Percentiles rank a stretch among this genome's conserved stretches.
Evolutionary conservation across 805 yeast species (phyloP).

Genomic region (Candida montana): DNA sequence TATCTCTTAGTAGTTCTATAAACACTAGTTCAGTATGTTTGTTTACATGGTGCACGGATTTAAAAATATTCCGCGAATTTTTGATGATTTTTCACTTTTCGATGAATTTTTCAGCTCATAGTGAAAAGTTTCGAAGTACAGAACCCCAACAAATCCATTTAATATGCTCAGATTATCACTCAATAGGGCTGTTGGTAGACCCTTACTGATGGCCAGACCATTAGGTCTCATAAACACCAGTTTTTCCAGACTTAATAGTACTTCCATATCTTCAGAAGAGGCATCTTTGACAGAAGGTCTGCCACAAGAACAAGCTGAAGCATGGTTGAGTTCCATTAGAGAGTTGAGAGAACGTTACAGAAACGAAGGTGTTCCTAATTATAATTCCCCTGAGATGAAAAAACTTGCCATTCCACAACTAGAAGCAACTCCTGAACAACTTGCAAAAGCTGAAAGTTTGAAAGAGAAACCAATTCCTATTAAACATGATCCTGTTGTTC

Average conservation of each 20-base stretch:
- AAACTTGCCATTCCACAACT: constrained; percentile 29
- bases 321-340: constrained; percentile 42
- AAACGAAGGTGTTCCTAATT: constrained; percentile 30
- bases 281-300: constrained; percentile 4
- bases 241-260: constrained; percentile 3
- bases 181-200: background rate
- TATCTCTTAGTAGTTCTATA: no score
- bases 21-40: no score
- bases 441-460: constrained; percentile 47
- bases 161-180: constrained; percentile 4
- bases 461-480: constrained; percentile 53
- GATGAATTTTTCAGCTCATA: constrained; percentile 5
- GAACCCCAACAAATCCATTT: background rate
- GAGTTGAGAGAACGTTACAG: constrained; percentile 28
- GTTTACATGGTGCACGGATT: constrained; percentile 7
- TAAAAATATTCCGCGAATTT: background rate
- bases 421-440: constrained; percentile 62
- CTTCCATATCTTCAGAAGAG: constrained; percentile 5
- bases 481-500: constrained; percentile 62
- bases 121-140: background rate
- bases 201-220: constrained; percentile 1
- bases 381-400: constrained; percentile 22
- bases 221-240: no score
- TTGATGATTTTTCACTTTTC: background rate
- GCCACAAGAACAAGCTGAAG: constrained; percentile 28